These are phyloP conservation scores for Candida tammaniensis DNA, from an alignment of 805 yeast genomes.

Conservation along the genomic window DNA sequence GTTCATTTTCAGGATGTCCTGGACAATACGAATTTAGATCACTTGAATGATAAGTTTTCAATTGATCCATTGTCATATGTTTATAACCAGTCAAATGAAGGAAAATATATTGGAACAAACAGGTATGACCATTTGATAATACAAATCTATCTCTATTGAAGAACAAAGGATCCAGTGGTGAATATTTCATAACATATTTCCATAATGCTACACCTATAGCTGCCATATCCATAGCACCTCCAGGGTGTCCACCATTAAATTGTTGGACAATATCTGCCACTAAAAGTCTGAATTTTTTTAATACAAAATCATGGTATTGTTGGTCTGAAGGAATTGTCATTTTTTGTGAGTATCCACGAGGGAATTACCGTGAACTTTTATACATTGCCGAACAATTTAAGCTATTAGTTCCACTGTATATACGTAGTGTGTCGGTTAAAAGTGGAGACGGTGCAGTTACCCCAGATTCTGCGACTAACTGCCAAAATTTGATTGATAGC, in stretches of 20 bases:
- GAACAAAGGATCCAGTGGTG: conserved; percentile 27
- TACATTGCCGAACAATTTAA: too few species aligned
- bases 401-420: conserved; percentile 1
- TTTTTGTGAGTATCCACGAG: neutral
- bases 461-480: conserved; percentile 2
- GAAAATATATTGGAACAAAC: conserved; percentile 29
- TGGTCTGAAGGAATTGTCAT: conserved; percentile 2
- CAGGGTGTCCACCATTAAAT: conserved; percentile 38
- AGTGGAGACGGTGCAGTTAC: neutral
- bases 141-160: conserved; percentile 39
- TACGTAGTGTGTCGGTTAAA: conserved; percentile 1
- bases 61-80: conserved; percentile 30
- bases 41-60: conserved; percentile 30
- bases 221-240: conserved; percentile 42
- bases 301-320: conserved; percentile 13
- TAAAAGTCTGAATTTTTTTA: conserved; percentile 27
- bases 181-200: conserved; percentile 25
- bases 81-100: conserved; percentile 29
- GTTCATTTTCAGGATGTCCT: conserved; percentile 40
- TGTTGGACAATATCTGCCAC: conserved; percentile 25
- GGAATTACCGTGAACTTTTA: neutral
- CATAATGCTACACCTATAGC: conserved; percentile 36
- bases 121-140: conserved; percentile 37
- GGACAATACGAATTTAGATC: conserved; percentile 27
- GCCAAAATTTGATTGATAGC: too few species aligned